These are phyloP conservation scores for Fusarium albosuccineum DNA, from an alignment of 2,329 filamentous ascomycete species.

Conservation along the genomic window DNA sequence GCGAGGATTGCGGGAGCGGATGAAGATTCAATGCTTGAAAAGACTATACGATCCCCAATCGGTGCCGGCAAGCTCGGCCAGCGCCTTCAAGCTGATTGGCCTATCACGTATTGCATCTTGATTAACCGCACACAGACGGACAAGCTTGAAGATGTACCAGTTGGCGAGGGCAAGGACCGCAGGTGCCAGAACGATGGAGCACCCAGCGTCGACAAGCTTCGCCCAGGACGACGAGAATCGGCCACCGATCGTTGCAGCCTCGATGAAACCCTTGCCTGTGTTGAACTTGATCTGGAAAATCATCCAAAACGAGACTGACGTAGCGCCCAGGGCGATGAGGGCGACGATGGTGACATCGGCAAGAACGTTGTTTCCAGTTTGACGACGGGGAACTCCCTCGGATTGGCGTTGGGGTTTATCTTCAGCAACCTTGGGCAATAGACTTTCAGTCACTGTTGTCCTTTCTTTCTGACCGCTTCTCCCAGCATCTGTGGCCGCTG, in stretches of 20 bases:
- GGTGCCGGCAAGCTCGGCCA: constrained; percentile 7
- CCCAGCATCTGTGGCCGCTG: neutral
- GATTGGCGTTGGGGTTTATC: neutral
- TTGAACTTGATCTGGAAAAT: neutral
- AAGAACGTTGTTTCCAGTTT: neutral
- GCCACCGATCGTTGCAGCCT: neutral
- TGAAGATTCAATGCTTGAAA: neutral
- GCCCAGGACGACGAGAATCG: neutral
- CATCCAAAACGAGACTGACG: neutral
- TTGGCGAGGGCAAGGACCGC: neutral
- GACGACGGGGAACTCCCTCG: neutral
- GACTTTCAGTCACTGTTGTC: neutral
- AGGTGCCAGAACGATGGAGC: neutral
- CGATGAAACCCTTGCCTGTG: neutral
- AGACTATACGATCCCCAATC: constrained; percentile 3
- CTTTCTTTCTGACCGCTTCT: neutral
- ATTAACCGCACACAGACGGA: neutral
- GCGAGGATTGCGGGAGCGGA: neutral
- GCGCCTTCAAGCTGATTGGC: neutral
- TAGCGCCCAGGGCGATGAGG: neutral
- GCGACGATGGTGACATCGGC: neutral
- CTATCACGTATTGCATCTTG: neutral
- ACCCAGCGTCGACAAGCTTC: neutral
- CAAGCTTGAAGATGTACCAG: neutral
- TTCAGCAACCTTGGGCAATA: neutral